Evolutionary conservation across 164 flowering plant species (phyloP), one percentile per base, ranked within the genome.

Genomic region (Stephania japonica): DNA sequence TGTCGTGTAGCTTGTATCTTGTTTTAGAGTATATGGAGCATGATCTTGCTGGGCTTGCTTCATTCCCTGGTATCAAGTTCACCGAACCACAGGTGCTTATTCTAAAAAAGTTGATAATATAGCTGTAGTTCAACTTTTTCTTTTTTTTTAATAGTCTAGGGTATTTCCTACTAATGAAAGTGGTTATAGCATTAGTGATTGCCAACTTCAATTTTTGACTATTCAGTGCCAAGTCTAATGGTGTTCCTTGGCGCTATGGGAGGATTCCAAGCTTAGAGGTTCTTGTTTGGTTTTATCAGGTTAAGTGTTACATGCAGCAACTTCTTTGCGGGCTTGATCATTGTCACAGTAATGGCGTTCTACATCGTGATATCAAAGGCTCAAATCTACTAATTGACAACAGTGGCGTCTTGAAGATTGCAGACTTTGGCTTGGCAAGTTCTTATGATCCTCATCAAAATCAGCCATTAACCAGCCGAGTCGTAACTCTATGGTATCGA

Each of bases 301-400:
- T 93, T 59, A 95, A 95, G 73, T 95, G 99, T 73, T 95, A 91
- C 82, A 85, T 93, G 96, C 93, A 91, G 75, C 99, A 95, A 83
- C 89, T 95, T 63, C 77, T 95, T 75, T 80, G 79, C 42, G 99
- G 99, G 69, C 98, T 95, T 73, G 93, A 95, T 72, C 98, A 95
- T 77, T 95, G 99, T 77, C 99, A 95, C 75, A 88, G 86, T 75
- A 86, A 84, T 56, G 90, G 92, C 42, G 81, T 95, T 72, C 81
- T 95, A n/a, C 99, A 95, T 79, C 98, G 99, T 70, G 99, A 95
- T 78, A 91, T 95, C 62, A 95, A 95, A 83, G 98, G 98, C 47
- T 91, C 99, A 65, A 95, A 95, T 78, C 94, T 95, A 80, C 75
- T 95, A 75, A 91, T 95, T 75, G 98, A 93, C 83, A 93, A 93